Evolutionary conservation across 2,329 filamentous ascomycete genomes (phyloP), one percentile per base, ranked within the genome.

Genomic region (Aspergillus persii): DNA sequence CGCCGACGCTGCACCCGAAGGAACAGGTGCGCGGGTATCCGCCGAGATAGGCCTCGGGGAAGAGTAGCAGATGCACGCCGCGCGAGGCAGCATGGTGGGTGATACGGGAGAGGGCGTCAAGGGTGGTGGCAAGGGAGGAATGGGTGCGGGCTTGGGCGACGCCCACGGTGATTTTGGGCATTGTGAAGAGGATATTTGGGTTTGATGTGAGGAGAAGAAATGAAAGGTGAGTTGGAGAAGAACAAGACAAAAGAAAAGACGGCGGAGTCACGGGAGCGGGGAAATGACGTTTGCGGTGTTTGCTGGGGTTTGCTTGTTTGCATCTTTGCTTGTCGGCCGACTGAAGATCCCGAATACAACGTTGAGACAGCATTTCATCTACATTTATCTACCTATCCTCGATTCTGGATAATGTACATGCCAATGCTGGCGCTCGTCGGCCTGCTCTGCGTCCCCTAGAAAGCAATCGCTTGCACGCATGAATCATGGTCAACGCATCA

Each of bases 31-130:
- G 89, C 18, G 94, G 94, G 72, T 97, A 97, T 1, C 93, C 94
- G 50, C 94, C 94, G 1, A 97, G 83, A 71, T 92, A 96, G 26
- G 93, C 93, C 79, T 98, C 93, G 0, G 94, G 94, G 61, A 97
- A 93, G 54, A 97, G 86, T 30, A 97, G 82, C 53, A 97, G 82
- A 72, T 95, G 79, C 15, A 86, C 80, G 51, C 79, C 79, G 47
- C 79, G 74, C 11, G 73, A 81, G 44, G 87, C 84, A n/a, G 92
- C 92, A 39, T 81, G 77, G 27, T 77, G 77, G 36, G 89, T 87
- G 12, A 89, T 86, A 9, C 74, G 66, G 68, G 87, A 82, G 53
- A 96, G 84, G 39, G 88, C 84, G 6, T 76, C 69, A 57, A 96
- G 83, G 1, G 92, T 96, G 36, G 83, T 78, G 27, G 77, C 29